Conservation (phyloP, 495 filamentous ascomycete genomes). For the Penicillium fimorum region DNA sequence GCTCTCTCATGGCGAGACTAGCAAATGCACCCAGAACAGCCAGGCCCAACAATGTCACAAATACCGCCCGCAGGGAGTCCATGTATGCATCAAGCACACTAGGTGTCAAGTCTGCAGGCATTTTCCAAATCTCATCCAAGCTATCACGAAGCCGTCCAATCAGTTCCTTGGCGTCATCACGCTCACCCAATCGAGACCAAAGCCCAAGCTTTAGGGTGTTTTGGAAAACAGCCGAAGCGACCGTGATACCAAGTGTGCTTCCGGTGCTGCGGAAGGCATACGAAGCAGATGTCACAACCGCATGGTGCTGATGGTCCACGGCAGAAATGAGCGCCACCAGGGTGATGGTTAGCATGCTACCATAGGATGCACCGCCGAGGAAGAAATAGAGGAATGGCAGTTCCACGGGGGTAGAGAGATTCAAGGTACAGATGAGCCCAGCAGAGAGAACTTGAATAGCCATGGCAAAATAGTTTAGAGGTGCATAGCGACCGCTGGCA, state of each 20-base stretch:
- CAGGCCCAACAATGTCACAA: conserved; percentile 64
- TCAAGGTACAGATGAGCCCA: conserved; percentile 53
- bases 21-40: conserved; percentile 57
- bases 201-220: conserved; percentile 59
- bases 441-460: conserved; percentile 51
- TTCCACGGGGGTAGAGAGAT: conserved; percentile 56
- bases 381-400: conserved; percentile 68
- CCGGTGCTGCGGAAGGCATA: conserved; percentile 83
- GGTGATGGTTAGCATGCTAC: conserved; percentile 75
- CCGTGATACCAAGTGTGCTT: conserved; percentile 76
- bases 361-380: conserved; percentile 67
- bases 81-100: conserved; percentile 73
- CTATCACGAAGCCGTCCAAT: conserved; percentile 71
- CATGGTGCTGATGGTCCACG: conserved; percentile 79
- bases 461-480: conserved; percentile 55
- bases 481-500: conserved; percentile 67
- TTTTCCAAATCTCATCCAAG: conserved; percentile 66
- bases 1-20: conserved; percentile 70
- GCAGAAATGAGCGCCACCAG: conserved; percentile 77
- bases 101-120: conserved; percentile 68
- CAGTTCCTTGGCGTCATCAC: conserved; percentile 62
- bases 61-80: conserved; percentile 73
- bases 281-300: conserved; percentile 78
- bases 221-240: conserved; percentile 78
- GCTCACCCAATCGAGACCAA: conserved; percentile 65